Evolutionary conservation across 2,329 filamentous ascomycete species (phyloP).

Genomic region (Claviceps arundinis): DNA sequence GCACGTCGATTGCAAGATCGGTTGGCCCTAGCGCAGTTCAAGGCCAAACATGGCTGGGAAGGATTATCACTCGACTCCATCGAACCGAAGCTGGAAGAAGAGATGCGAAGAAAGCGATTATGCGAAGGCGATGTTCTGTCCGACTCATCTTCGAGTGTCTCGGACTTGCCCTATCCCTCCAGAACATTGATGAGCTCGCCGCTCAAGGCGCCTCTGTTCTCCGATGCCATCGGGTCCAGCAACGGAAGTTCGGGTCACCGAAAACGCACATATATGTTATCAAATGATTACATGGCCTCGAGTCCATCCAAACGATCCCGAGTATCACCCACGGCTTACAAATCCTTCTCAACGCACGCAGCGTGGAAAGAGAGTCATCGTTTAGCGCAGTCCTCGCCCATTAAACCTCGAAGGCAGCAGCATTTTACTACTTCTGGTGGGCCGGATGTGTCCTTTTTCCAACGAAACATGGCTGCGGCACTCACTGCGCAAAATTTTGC

Average conservation of each 20-base stretch:
- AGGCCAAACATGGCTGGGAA: slow-evolving; percentile 91
- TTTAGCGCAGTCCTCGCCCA: slow-evolving; percentile 74
- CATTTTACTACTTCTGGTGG: slow-evolving; percentile 61
- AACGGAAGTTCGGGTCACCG: slow-evolving; percentile 52
- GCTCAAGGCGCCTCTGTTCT: slow-evolving; percentile 71
- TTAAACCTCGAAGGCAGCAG: slow-evolving; percentile 60
- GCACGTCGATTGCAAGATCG: slow-evolving; percentile 86
- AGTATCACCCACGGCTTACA: slow-evolving; percentile 42
- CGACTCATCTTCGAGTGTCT: slow-evolving; percentile 75
- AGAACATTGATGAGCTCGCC: slow-evolving; percentile 70
- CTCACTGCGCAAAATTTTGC: slow-evolving; percentile 47
- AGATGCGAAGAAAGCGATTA: slow-evolving; percentile 60
- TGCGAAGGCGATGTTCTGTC: slow-evolving; percentile 63
- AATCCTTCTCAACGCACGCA: slow-evolving; percentile 40
- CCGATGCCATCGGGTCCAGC: slow-evolving; percentile 64
- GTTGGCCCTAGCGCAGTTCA: slow-evolving; percentile 90
- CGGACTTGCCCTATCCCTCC: slow-evolving; percentile 59
- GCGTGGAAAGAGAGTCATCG: slow-evolving; percentile 69
- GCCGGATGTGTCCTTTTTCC: slow-evolving; percentile 68
- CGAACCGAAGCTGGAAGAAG: slow-evolving; percentile 70
- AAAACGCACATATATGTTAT: slow-evolving; percentile 49
- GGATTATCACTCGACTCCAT: slow-evolving; percentile 76
- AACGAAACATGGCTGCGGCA: slow-evolving; percentile 53
- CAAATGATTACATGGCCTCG: slow-evolving; percentile 41
- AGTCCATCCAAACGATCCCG: slow-evolving; percentile 59